phyloP scores from a whole-genome alignment of 164 flowering plant species.

The Akebia trifoliata region DNA sequence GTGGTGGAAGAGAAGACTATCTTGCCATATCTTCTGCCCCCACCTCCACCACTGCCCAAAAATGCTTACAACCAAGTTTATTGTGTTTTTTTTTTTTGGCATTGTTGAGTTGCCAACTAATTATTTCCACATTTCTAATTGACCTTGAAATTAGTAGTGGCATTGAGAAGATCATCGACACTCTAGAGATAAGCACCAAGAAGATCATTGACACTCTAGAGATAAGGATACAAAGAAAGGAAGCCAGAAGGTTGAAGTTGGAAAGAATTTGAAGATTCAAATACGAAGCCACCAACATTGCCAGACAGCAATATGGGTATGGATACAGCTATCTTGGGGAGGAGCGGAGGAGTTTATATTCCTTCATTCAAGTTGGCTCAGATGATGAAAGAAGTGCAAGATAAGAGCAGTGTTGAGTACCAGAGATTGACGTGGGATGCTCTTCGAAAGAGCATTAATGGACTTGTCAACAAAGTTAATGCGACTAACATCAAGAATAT shows the following conservation, averaged over 20 bases:
- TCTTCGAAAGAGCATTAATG: conserved; percentile 87
- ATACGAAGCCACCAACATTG: not conserved
- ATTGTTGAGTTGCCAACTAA: too few relatives aligned
- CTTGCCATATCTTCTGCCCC: too few relatives aligned
- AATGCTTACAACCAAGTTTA: too few relatives aligned
- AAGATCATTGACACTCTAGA: too few relatives aligned
- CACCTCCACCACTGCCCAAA: too few relatives aligned
- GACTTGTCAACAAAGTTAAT: conserved; percentile 92
- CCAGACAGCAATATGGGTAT: conserved; percentile 19
- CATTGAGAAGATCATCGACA: too few relatives aligned
- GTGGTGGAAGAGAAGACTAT: too few relatives aligned
- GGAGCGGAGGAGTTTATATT: conserved; percentile 89
- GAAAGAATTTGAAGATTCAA: conserved; percentile 11
- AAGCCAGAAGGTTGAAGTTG: conserved; percentile 16
- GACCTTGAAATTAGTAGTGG: too few relatives aligned
- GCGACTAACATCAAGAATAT: conserved; percentile 84
- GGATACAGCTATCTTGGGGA: conserved; percentile 36
- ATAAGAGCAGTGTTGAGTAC: conserved; percentile 75
- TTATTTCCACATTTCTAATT: too few relatives aligned
- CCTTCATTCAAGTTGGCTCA: conserved; percentile 87
- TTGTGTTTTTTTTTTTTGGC: too few relatives aligned
- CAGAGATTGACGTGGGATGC: conserved; percentile 98
- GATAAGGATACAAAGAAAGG: conserved; percentile 1
- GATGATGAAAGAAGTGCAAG: conserved; percentile 83
- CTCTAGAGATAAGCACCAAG: too few relatives aligned